Evolutionary conservation across 306 rosid genomes (phyloP).

Genomic region (Sphenostylis stenocarpa): DNA sequence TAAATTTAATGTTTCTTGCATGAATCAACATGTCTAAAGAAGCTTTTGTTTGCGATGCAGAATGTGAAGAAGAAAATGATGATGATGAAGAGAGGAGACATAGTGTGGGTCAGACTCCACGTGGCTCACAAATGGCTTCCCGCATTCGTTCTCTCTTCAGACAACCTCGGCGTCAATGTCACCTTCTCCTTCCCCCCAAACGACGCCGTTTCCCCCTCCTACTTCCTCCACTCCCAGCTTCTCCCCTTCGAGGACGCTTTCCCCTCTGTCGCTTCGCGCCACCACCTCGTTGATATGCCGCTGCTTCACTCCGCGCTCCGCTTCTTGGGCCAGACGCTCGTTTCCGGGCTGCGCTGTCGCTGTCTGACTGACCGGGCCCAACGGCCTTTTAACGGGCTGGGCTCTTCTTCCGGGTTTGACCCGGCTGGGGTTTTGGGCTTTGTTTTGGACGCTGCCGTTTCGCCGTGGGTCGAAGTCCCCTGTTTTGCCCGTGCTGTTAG

Average conservation of each 20-base stretch:
- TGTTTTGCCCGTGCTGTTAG: conserved; percentile 32
- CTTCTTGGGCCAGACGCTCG: conserved; percentile 21
- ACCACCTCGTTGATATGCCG: background rate
- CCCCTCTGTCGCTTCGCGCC: background rate
- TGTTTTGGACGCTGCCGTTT: conserved; percentile 35
- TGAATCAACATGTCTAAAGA: too few relatives aligned
- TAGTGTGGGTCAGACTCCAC: conserved; percentile 37
- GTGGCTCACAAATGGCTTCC: conserved; percentile 34
- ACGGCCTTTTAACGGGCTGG: background rate
- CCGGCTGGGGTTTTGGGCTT: conserved; percentile 31
- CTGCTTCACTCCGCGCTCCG: conserved; percentile 33
- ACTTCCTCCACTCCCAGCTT: conserved; percentile 25
- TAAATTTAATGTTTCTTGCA: too few relatives aligned
- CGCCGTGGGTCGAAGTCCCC: conserved; percentile 31
- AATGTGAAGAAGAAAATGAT: background rate
- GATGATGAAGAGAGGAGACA: conserved; percentile 22
- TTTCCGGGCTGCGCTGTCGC: conserved; percentile 27
- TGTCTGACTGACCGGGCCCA: conserved; percentile 18
- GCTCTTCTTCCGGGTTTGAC: background rate
- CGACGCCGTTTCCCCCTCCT: background rate
- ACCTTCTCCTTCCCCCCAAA: conserved; percentile 42
- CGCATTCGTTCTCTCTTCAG: conserved; percentile 25
- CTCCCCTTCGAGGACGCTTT: conserved; percentile 33
- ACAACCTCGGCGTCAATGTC: conserved; percentile 29
- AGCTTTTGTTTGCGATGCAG: background rate